Evolutionary conservation across 2,329 filamentous ascomycete species (phyloP).

Genomic region (Sporothrix pseudoabietina): DNA sequence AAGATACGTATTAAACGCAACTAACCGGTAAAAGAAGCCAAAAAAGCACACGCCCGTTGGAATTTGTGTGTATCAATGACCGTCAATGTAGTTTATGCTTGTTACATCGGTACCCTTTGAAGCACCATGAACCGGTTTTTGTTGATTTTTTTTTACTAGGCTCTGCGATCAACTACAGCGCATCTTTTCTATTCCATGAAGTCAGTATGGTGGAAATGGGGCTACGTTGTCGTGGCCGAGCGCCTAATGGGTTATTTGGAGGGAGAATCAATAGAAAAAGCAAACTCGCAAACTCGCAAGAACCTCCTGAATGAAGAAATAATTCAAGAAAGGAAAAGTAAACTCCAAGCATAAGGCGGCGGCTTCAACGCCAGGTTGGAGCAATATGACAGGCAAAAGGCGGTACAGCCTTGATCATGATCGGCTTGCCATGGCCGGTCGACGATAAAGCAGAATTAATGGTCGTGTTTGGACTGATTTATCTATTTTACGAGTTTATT

Average conservation of each 20-base stretch:
- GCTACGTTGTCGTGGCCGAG: background rate
- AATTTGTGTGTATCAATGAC: background rate
- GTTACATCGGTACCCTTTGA: background rate
- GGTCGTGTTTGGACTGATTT: background rate
- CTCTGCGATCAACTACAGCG: background rate
- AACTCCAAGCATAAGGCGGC: background rate
- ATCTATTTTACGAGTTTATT: background rate
- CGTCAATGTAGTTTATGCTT: background rate
- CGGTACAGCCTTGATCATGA: conserved; percentile 3
- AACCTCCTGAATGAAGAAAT: background rate
- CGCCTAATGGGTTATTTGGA: background rate
- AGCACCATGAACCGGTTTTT: background rate
- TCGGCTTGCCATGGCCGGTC: conserved; percentile 23
- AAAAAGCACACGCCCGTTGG: background rate
- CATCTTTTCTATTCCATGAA: background rate
- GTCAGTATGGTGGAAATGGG: background rate
- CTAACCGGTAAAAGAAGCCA: background rate
- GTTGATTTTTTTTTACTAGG: background rate
- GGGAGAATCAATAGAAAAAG: background rate
- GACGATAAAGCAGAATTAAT: conserved; percentile 21
- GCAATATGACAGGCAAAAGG: background rate
- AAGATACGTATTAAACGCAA: background rate
- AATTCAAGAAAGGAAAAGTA: background rate
- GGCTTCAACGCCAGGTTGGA: background rate
- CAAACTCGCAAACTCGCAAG: background rate